phyloP scores from a whole-genome alignment of 192 early-diverging fungal genomes.

The Rhizophlyctis rosea region DNA sequence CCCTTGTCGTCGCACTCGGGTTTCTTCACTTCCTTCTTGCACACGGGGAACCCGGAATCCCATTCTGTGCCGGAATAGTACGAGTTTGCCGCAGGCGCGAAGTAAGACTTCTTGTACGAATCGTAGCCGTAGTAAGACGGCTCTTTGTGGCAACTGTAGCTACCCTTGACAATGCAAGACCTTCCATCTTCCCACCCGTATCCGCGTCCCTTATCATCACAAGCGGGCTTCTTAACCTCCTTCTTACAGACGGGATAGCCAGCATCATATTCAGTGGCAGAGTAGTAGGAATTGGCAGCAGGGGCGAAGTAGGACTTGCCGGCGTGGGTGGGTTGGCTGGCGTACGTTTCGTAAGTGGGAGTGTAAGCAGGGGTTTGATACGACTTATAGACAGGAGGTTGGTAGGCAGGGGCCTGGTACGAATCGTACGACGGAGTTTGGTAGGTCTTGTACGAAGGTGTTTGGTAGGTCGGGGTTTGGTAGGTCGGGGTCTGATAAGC shows the following conservation, averaged over 20 bases:
- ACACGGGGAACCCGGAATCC: background rate
- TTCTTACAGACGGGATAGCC: background rate
- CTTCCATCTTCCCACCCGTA: background rate
- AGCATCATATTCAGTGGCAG: too few species aligned
- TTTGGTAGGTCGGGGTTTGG: background rate
- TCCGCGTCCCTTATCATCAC: background rate
- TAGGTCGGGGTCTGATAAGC: too few species aligned
- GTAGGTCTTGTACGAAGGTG: too few species aligned
- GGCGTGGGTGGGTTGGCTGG: background rate
- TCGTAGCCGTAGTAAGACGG: background rate
- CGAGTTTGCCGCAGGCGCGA: too few species aligned
- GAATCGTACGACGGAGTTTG: background rate
- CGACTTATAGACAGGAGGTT: background rate
- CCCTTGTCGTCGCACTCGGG: background rate
- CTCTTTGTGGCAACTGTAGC: too few species aligned
- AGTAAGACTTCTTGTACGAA: too few species aligned
- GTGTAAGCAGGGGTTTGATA: background rate
- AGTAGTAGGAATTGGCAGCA: too few species aligned
- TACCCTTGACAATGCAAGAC: background rate
- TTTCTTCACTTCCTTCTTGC: background rate
- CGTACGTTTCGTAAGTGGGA: background rate
- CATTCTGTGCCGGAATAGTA: too few species aligned
- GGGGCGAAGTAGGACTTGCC: too few species aligned
- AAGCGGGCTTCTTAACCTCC: background rate
- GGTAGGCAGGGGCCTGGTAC: constrained; percentile 1